These are phyloP conservation scores for Polyplosphaeria fusca DNA, from an alignment of 495 filamentous ascomycete species.

Conservation along the genomic window DNA sequence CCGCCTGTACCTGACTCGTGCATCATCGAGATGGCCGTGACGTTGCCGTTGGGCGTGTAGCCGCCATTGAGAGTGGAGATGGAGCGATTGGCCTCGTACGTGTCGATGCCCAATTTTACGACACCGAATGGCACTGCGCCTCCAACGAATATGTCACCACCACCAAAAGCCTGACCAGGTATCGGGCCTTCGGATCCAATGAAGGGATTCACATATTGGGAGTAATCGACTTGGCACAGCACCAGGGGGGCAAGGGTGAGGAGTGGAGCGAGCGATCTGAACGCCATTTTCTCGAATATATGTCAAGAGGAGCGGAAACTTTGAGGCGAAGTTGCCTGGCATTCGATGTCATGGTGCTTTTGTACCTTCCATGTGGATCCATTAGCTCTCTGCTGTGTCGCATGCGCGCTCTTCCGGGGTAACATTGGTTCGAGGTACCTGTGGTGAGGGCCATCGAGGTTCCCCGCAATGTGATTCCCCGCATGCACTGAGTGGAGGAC, in stretches of 20 bases:
- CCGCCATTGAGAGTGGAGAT: conserved; percentile 36
- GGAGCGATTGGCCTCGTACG: conserved; percentile 30
- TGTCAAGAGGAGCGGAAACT: not conserved
- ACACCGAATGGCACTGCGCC: conserved; percentile 36
- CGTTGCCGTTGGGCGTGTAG: conserved; percentile 34
- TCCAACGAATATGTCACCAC: conserved; percentile 38
- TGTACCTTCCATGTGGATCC: not conserved
- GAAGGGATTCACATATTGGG: conserved; percentile 39
- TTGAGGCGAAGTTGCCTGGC: too few relatives aligned
- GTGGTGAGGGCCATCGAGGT: not conserved
- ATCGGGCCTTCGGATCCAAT: conserved; percentile 35
- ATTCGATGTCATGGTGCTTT: not conserved
- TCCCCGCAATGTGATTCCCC: conserved; percentile 2
- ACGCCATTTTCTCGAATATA: not conserved
- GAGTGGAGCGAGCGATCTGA: not conserved
- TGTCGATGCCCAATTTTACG: conserved; percentile 38
- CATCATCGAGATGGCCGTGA: conserved; percentile 35
- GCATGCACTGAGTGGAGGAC: not conserved
- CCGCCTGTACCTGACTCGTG: conserved; percentile 39
- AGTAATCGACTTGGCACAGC: conserved; percentile 23
- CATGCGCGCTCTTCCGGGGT: not conserved
- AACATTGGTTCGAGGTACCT: conserved; percentile 2
- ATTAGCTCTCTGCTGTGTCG: not conserved
- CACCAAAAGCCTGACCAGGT: conserved; percentile 32
- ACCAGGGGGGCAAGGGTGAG: not conserved